Base-by-base conservation (phyloP, 2,329 filamentous ascomycete species). In the Ophiostoma pallidulum region DNA sequence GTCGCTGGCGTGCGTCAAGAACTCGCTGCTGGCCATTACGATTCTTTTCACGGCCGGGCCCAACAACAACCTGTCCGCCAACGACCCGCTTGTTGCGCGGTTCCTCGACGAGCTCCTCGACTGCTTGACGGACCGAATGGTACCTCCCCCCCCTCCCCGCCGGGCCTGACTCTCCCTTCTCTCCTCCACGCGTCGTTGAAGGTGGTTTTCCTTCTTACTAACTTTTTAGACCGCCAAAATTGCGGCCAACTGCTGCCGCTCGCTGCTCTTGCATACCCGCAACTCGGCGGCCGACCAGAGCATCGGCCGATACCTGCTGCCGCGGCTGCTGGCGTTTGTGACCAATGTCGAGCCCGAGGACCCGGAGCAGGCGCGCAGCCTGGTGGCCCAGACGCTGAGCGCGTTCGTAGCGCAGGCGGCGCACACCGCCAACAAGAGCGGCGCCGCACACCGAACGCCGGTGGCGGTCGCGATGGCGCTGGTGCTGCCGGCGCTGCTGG, bases 1-100 rank as follows among this genome's bases (percentile, higher is more conserved):
- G 5, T 88, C 89, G 3, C 72, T 98, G 20, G 72, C 84, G 2
- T 94, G 89, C 62, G 91, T 96, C 59, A 96, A 94, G 70, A 98
- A 97, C 60, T 86, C 84, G 4, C 77, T 98, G 5, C 73, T 98
- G 41, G 87, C 89, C 1, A 83, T 84, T 40, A 95, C 92, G 0
- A 85, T 98, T 51, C 75, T 98, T 8, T 81, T 98, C 51, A 95
- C 88, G 8, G 83, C 87, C 8, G 83, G 83, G 35, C 85, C 86
- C 7, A 75, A 80, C 51, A 85, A 85, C 54, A 74, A 82, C 37
- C 75, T 97, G 47, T 77, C 81, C 1, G 77, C 86, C 1, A 78
- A 77, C 36, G 90, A 97, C 56, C 78, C 83, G 8, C 73, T 94
- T 1, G 76, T 95, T 39, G 69, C 74, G 20, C 78, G 79, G 47